Evolutionary conservation across 768 basidiomycete species (phyloP).

Genomic region (Phlebiopsis flavidoalba): DNA sequence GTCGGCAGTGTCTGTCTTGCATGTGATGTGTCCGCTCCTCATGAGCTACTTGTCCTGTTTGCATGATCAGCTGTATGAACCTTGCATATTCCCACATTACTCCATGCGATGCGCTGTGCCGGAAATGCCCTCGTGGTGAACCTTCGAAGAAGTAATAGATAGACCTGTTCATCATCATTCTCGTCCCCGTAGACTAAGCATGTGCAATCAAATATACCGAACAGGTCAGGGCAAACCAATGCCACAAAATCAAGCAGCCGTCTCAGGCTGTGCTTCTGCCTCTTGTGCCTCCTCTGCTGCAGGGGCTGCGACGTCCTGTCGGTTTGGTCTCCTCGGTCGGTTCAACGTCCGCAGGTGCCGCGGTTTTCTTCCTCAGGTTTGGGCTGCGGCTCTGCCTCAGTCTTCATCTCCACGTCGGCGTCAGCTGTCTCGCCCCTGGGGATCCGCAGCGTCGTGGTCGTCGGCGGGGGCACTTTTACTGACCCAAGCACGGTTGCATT

Average conservation of each 20-base stretch:
- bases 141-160: too few species aligned
- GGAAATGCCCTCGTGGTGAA: too few species aligned
- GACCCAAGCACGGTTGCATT: slow-evolving; percentile 73
- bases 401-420: neutral
- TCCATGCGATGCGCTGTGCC: too few species aligned
- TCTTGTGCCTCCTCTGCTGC: neutral
- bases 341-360: neutral
- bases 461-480: slow-evolving; percentile 51
- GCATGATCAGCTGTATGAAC: too few species aligned
- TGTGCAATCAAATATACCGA: too few species aligned
- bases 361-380: neutral
- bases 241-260: neutral
- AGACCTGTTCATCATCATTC: too few species aligned
- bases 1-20: too few species aligned
- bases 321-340: neutral
- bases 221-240: neutral
- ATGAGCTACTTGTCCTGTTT: too few species aligned
- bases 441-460: slow-evolving; percentile 19
- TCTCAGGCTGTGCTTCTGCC: neutral
- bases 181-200: too few species aligned
- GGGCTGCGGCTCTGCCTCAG: neutral
- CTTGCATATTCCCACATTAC: too few species aligned
- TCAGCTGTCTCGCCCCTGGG: neutral
- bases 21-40: too few species aligned
- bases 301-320: neutral